These are phyloP conservation scores for Apophysomyces ossiformis DNA, from an alignment of 371 early-diverging fungal species.

Conservation along the genomic window DNA sequence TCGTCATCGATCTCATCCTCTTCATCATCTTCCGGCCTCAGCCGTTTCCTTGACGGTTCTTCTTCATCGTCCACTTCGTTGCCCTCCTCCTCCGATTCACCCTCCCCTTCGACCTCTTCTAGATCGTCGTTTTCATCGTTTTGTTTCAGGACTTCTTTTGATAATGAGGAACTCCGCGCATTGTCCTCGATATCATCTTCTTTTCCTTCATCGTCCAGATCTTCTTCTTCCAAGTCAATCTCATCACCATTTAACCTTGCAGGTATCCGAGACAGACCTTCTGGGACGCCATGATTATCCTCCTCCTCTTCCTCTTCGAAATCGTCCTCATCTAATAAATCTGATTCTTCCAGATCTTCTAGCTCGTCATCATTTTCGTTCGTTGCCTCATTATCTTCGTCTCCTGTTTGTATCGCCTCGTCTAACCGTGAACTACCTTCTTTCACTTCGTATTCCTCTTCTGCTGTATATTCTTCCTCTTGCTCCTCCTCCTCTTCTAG, in stretches of 20 bases:
- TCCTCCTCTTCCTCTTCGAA: not conserved
- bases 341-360: constrained; percentile 4
- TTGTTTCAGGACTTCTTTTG: not conserved
- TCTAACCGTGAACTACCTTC: not conserved
- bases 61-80: not conserved
- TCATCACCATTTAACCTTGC: not conserved
- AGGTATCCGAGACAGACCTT: not conserved
- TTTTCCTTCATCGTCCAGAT: constrained; percentile 1
- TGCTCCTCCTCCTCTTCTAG: not conserved
- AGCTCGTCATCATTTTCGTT: not conserved
- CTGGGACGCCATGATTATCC: not conserved
- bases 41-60: not conserved
- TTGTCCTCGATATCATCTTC: constrained; percentile 18
- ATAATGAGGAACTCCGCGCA: not conserved
- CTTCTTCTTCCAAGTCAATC: not conserved
- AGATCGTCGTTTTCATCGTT: not conserved
- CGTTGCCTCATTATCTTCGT: not conserved
- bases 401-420: not conserved
- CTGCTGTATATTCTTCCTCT: not conserved
- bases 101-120: not conserved
- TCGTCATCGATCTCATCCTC: constrained; percentile 4
- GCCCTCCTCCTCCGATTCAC: not conserved
- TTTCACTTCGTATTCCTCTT: constrained; percentile 3
- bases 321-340: constrained; percentile 4
- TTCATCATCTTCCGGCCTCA: not conserved